Base-by-base conservation (phyloP, 2,329 filamentous ascomycete species). In the Furcasterigmium furcatum region DNA sequence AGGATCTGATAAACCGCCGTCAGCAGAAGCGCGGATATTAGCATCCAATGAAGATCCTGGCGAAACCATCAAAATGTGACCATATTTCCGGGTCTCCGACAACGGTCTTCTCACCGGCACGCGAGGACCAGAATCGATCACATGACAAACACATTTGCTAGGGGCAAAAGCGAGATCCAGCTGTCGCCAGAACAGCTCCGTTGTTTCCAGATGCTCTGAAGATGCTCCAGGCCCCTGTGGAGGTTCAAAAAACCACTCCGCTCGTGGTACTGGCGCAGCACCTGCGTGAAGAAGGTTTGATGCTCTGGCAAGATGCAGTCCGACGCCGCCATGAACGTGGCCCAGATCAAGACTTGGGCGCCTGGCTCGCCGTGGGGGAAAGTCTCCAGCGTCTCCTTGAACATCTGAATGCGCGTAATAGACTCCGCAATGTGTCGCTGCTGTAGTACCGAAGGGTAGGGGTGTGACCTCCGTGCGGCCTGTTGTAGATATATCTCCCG, bases 241-340 rank as follows among this genome's bases (percentile, higher is more conserved):
- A 61, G 16, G 27, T 60, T 60, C 0, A 49, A 47, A 41, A 61
- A 61, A 0, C 56, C 56, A n/a, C 48, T 61, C 2, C 56, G 14
- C 0, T 49, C 44, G 22, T 58, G 52, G 2, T 55, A 57, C 1
- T 41, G 9, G 4, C 43, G 29, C 0, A 61, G n/a, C 0, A 50
- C 38, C 1, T 41, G 40, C 20, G 55, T 51, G 2, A 61, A 61
- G 22, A 54, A 61, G 0, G 13, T 6, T 18, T 55, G 59, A 27
- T 61, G 58, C 19, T 60, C 58, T 1, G 57, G 52, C 3, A 59
- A 44, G 2, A 54, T 44, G 0, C 55, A 57, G n/a, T 57, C 58
- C 0, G 58, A 61, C 0, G 58, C 58, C 0, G 58, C 58, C 0
- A 61, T 50, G 18, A 61, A 61, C 0, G 57, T 58, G 0, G 57